Evolutionary conservation across 202 grass and related monocot species (phyloP).

Genomic region (Zoysia matrella): DNA sequence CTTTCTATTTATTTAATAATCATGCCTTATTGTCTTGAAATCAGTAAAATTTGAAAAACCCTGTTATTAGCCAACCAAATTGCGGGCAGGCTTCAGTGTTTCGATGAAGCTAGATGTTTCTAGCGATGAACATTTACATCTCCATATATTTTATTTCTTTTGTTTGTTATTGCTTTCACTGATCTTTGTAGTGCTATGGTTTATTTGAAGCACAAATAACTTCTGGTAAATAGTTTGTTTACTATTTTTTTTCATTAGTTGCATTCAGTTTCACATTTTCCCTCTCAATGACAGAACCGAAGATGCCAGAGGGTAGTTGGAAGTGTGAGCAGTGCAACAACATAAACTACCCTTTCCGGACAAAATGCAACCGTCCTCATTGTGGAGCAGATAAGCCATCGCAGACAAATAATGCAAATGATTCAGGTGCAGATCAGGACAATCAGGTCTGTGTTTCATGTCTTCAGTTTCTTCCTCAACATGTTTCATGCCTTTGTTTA

Average conservation of each 20-base stretch:
- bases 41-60: background rate
- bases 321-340: constrained; percentile 91
- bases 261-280: constrained; percentile 20
- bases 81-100: background rate
- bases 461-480: constrained; percentile 21
- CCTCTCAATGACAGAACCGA: constrained; percentile 56
- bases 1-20: too few relatives aligned
- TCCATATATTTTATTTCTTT: background rate
- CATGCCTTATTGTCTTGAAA: background rate
- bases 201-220: background rate
- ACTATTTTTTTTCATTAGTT: background rate
- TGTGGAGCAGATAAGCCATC: constrained; percentile 75
- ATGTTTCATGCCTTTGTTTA: background rate
- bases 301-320: constrained; percentile 91
- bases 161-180: background rate
- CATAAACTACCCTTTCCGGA: constrained; percentile 91
- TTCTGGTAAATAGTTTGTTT: background rate
- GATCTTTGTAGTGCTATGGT: background rate
- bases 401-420: constrained; percentile 54
- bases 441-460: constrained; percentile 65
- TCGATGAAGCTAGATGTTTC: background rate
- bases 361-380: constrained; percentile 84
- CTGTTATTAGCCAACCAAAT: background rate
- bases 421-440: constrained; percentile 55
- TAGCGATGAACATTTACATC: background rate